Percentiles rank a stretch among this genome's conserved stretches.
These are phyloP conservation scores for Collybia sp. DNA, from an alignment of 768 basidiomycete genomes.

Conservation along the genomic window DNA sequence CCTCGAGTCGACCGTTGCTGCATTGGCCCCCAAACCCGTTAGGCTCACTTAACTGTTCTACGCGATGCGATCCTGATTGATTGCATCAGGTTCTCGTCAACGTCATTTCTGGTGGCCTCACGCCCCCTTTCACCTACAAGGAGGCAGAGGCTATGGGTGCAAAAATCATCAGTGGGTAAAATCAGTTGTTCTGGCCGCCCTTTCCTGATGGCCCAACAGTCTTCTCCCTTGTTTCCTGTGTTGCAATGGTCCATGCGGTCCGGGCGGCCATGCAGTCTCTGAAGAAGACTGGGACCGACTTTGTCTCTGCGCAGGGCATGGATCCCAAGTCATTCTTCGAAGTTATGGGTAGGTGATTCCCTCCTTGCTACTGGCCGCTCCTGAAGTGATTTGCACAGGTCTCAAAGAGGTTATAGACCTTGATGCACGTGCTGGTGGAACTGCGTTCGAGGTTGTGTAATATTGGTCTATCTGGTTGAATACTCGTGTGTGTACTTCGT, in stretches of 20 bases:
- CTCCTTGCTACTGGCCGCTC: neutral
- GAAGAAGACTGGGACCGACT: slow-evolving; percentile 78
- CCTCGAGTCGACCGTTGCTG: slow-evolving; percentile 57
- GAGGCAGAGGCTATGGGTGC: slow-evolving; percentile 72
- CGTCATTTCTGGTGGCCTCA: slow-evolving; percentile 77
- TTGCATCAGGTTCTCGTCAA: slow-evolving; percentile 59
- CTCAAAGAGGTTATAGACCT: slow-evolving; percentile 49
- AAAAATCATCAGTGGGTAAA: slow-evolving; percentile 67
- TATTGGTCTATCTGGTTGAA: neutral
- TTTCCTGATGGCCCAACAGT: slow-evolving; percentile 22
- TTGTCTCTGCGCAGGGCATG: slow-evolving; percentile 55
- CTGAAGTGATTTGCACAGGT: slow-evolving; percentile 24
- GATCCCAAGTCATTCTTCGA: slow-evolving; percentile 76
- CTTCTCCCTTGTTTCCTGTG: slow-evolving; percentile 73
- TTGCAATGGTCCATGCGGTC: slow-evolving; percentile 71
- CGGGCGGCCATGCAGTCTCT: slow-evolving; percentile 75
- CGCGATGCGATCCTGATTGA: neutral
- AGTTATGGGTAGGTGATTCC: slow-evolving; percentile 53
- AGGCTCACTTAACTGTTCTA: slow-evolving; percentile 6
- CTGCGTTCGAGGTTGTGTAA: slow-evolving; percentile 51
- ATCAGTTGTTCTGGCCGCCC: too few species aligned
- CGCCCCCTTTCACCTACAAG: slow-evolving; percentile 65
- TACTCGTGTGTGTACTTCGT: too few species aligned
- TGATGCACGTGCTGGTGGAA: slow-evolving; percentile 55
- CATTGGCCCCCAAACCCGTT: slow-evolving; percentile 68